Conservation (phyloP, 306 rosid species). For the Echinosophora koreensis region DNA sequence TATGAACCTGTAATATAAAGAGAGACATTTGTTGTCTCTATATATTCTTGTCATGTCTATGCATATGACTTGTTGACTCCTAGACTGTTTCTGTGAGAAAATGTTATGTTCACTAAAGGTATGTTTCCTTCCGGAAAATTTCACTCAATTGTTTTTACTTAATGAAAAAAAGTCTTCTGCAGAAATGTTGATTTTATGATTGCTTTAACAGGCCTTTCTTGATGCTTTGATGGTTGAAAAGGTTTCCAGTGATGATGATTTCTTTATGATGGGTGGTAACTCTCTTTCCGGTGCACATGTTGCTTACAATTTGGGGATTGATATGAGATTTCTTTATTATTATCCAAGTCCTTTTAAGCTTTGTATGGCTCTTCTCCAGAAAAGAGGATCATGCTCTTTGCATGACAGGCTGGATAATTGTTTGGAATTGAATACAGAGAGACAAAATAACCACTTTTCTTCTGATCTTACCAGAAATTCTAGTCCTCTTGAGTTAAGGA, state of each 20-base stretch:
- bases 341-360: slow-evolving; percentile 75
- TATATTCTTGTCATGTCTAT: slow-evolving; percentile 30
- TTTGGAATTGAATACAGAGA: slow-evolving; percentile 47
- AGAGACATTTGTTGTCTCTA: slow-evolving; percentile 31
- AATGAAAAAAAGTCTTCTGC: neutral
- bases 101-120: neutral
- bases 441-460: slow-evolving; percentile 39
- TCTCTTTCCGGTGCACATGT: slow-evolving; percentile 92
- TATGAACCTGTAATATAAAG: slow-evolving; percentile 14
- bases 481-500: slow-evolving; percentile 46
- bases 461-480: slow-evolving; percentile 46
- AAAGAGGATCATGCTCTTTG: slow-evolving; percentile 55
- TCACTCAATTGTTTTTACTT: neutral
- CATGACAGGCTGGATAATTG: slow-evolving; percentile 52
- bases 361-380: slow-evolving; percentile 69
- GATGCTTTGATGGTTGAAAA: slow-evolving; percentile 70
- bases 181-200: slow-evolving; percentile 37
- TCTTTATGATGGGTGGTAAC: slow-evolving; percentile 85
- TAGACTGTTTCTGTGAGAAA: slow-evolving; percentile 27
- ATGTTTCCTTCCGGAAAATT: slow-evolving; percentile 37
- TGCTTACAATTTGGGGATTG: slow-evolving; percentile 76
- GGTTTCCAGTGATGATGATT: slow-evolving; percentile 75
- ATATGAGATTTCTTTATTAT: slow-evolving; percentile 76
- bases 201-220: slow-evolving; percentile 70
- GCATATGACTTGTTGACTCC: slow-evolving; percentile 27